Base-by-base conservation (phyloP, 2,329 filamentous ascomycete species). In the Dactylellina cionopaga region DNA sequence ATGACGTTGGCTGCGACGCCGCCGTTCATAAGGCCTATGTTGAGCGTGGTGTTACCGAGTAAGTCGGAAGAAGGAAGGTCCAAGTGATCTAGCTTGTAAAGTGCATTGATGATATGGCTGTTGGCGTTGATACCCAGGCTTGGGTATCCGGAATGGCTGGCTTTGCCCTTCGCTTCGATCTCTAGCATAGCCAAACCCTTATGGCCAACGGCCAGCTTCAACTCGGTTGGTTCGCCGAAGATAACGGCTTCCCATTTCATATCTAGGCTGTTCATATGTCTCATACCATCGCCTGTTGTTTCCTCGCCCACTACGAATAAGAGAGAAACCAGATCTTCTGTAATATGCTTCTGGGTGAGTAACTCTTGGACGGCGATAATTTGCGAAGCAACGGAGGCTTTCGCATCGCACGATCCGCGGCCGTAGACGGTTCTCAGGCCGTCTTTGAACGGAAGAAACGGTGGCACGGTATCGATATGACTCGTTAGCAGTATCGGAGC, bases 211-310 rank as follows among this genome's bases (percentile, higher is more conserved):
- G 92, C 92, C 17, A 98, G 88, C 80, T 90, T 92, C 76, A 89
- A 87, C 77, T 96, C 92, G 0, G 95, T 99, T 0, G 94, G 94
- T 80, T 99, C 95, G 39, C 95, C 94, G 78, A 97, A 98, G 77
- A 95, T 90, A 77, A 92, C 88, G 2, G 92, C 87, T 31, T 89
- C 85, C 83, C 87, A 89, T 15, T 63, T 77, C 75, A 84, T 74
- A 55, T 81, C 79, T 41, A 86, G 78, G 3, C 81, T 78, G 19
- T 88, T 83, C 1, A 75, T 73, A 52, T 80, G 77, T 54, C 80
- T 80, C 94, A 98, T 98, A 6, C 94, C 94, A 74, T 90, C 89
- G 7, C 94, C 94, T 2, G 83, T 83, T 1, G 84, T 85, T 80
- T 98, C 94, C 80, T 99, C 94, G 70, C 92, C 92, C 0, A 96